phyloP scores from a whole-genome alignment of 306 rosid genomes.

The Acacia melanoxylon region DNA sequence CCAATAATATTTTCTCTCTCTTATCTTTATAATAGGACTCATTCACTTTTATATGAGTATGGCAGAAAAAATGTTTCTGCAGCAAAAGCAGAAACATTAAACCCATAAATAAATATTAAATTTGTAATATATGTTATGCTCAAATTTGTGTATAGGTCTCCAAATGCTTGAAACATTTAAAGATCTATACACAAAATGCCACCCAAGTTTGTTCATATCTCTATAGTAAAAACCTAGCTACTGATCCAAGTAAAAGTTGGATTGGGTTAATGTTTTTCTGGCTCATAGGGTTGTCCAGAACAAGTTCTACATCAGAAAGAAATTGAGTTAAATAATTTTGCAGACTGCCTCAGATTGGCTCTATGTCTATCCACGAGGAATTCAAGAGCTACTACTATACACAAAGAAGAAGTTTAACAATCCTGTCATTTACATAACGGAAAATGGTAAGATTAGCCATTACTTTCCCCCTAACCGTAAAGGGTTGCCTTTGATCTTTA shows the following conservation, averaged over 20 bases:
- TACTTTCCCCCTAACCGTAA: background rate
- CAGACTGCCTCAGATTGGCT: constrained; percentile 38
- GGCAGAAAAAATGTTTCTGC: too few species aligned
- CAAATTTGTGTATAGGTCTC: background rate
- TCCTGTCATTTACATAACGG: constrained; percentile 46
- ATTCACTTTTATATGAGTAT: too few species aligned
- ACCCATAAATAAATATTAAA: background rate
- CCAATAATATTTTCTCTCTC: too few species aligned
- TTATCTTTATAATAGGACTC: too few species aligned
- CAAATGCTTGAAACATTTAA: background rate
- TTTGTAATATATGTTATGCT: background rate
- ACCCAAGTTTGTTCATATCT: background rate
- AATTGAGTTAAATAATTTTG: background rate
- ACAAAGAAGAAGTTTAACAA: constrained; percentile 28
- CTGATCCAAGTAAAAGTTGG: background rate
- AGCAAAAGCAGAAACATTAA: too few species aligned
- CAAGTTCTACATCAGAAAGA: background rate
- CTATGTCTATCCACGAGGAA: constrained; percentile 39
- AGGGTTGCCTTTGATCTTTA: constrained; percentile 10
- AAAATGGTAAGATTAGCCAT: constrained; percentile 40
- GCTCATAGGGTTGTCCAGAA: background rate
- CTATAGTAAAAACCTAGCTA: background rate
- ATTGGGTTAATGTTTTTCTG: background rate
- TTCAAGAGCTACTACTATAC: constrained; percentile 33
- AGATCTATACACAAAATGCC: background rate